phyloP scores from a whole-genome alignment of 2,329 filamentous ascomycete genomes.

The Botrytis deweyae region DNA sequence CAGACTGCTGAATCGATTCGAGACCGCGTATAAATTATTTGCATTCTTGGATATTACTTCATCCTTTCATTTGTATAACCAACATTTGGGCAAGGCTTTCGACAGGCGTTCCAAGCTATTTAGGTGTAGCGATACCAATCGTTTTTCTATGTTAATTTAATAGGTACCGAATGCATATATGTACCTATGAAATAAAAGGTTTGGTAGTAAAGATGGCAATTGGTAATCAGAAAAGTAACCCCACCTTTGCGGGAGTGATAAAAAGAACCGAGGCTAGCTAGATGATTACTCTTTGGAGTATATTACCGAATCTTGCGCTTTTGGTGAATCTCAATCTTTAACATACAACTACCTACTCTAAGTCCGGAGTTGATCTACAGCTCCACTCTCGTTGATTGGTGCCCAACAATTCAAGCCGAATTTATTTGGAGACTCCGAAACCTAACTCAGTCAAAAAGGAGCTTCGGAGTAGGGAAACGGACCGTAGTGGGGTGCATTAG shows the following conservation, averaged over 20 bases:
- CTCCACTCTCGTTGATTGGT: neutral
- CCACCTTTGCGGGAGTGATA: neutral
- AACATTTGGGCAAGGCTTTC: neutral
- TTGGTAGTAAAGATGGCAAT: neutral
- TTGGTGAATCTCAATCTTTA: conserved; percentile 8
- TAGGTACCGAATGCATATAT: neutral
- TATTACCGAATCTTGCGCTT: neutral
- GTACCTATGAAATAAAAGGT: neutral
- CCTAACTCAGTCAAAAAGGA: conserved; percentile 6
- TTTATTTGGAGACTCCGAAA: neutral
- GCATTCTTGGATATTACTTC: neutral
- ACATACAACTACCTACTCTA: neutral
- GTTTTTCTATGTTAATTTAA: neutral
- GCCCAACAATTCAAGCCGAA: neutral
- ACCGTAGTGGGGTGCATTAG: conserved; percentile 12
- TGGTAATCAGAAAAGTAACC: neutral
- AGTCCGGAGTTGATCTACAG: neutral
- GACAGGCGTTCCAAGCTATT: neutral
- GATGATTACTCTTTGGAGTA: neutral
- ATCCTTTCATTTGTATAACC: neutral
- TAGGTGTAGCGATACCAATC: conserved; percentile 1
- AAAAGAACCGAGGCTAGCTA: neutral
- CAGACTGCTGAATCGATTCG: neutral
- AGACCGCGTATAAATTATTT: neutral
- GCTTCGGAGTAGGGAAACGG: conserved; percentile 8